Evolutionary conservation across 2,329 filamentous ascomycete genomes (phyloP).

Genomic region (Diaporthe ampelina): DNA sequence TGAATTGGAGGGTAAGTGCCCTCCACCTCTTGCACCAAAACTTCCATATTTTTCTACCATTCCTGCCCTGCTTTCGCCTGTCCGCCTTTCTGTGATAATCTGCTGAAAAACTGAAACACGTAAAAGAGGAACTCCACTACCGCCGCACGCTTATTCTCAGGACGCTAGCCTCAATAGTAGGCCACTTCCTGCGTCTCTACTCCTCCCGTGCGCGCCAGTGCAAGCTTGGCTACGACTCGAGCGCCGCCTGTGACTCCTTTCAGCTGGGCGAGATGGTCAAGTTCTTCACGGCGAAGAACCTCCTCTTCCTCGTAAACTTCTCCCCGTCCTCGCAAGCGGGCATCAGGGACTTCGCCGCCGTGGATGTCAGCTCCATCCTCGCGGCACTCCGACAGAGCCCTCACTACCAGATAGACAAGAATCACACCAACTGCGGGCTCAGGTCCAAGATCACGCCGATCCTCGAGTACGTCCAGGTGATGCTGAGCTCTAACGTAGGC

Average conservation of each 20-base stretch:
- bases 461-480: conserved; percentile 73
- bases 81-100: conserved; percentile 39
- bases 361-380: conserved; percentile 74
- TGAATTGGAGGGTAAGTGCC: conserved; percentile 72
- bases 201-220: conserved; percentile 77
- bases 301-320: conserved; percentile 72
- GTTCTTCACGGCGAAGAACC: conserved; percentile 74
- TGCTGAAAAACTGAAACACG: conserved; percentile 58
- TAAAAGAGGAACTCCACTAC: conserved; percentile 61
- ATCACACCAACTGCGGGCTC: conserved; percentile 81
- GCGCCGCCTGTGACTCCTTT: conserved; percentile 80
- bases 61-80: too few relatives aligned
- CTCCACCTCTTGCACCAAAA: conserved; percentile 26
- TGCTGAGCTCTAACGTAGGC: conserved; percentile 63
- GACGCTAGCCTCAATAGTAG: conserved; percentile 77
- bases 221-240: conserved; percentile 81
- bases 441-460: conserved; percentile 75
- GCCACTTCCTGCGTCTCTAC: conserved; percentile 77
- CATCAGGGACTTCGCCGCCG: conserved; percentile 64
- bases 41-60: conserved; percentile 5
- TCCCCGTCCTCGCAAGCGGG: conserved; percentile 59
- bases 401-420: conserved; percentile 79
- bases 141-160: conserved; percentile 77
- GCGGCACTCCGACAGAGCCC: conserved; percentile 75
- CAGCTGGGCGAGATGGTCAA: conserved; percentile 84